phyloP scores from a whole-genome alignment of 1,284 basidiomycete species.

The Stygiomarasmius scandens region DNA sequence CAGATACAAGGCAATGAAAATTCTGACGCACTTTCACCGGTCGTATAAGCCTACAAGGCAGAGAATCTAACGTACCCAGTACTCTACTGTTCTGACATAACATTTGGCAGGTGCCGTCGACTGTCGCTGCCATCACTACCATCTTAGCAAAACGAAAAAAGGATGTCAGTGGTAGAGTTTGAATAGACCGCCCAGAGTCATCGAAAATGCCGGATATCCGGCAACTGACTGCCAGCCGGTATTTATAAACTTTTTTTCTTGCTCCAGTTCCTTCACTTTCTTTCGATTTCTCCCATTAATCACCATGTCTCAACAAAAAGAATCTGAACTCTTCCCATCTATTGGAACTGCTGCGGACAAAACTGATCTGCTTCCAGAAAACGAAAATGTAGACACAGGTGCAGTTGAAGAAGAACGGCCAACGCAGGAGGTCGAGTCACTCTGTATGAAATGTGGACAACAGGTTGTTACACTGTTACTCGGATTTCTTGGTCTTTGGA shows the following conservation, averaged over 20 bases:
- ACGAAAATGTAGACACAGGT: background rate
- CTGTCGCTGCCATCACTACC: no score
- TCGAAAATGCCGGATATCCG: no score
- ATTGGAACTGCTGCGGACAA: conserved; percentile 48
- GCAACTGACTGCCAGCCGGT: background rate
- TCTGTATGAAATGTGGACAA: conserved; percentile 94
- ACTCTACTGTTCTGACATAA: no score
- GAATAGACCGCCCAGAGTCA: no score
- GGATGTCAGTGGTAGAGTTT: no score
- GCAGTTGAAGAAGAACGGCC: conserved; percentile 60
- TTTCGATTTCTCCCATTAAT: background rate
- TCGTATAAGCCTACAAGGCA: no score
- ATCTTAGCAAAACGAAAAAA: no score
- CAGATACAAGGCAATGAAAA: no score
- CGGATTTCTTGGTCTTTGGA: background rate
- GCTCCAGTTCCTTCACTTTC: background rate
- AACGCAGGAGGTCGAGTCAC: conserved; percentile 84
- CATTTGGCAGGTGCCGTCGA: no score
- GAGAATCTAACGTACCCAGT: no score
- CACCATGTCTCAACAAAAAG: conserved; percentile 10
- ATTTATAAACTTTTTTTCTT: background rate
- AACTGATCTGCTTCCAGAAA: conserved; percentile 33
- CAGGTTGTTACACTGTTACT: conserved; percentile 53
- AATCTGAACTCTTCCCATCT: conserved; percentile 43
- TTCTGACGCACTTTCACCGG: no score